Evolutionary conservation across 129 eudicot genomes (phyloP).

Genomic region (Heracleum sosnowskyi): DNA sequence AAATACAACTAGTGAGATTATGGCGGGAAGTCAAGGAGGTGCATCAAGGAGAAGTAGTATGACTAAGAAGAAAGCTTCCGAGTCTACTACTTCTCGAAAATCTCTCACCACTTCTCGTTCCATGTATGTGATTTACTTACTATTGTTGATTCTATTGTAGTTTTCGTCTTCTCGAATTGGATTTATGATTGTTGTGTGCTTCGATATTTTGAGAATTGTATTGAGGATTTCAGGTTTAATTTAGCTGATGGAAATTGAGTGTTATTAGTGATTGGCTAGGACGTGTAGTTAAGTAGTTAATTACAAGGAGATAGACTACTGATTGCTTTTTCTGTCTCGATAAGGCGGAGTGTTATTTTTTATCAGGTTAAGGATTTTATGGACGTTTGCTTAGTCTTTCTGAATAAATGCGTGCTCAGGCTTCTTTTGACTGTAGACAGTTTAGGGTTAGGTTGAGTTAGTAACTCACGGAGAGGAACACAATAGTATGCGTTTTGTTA

Average conservation of each 20-base stretch:
- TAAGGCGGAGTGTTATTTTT: not conserved
- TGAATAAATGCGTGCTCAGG: not conserved
- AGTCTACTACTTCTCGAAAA: conserved; percentile 33
- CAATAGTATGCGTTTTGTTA: too few species aligned
- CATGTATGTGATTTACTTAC: conserved; percentile 20
- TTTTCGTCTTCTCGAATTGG: not conserved
- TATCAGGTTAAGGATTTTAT: not conserved
- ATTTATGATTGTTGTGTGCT: not conserved
- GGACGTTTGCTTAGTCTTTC: not conserved
- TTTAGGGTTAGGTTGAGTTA: too few species aligned
- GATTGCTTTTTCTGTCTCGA: not conserved
- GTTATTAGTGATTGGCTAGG: not conserved
- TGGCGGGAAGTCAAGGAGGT: conserved; percentile 64
- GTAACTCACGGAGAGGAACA: too few species aligned
- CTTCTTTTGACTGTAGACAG: too few species aligned
- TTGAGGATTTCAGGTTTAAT: not conserved
- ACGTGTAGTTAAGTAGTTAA: not conserved
- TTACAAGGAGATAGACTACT: too few species aligned
- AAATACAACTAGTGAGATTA: not conserved
- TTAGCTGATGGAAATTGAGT: not conserved
- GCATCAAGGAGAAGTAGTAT: conserved; percentile 65
- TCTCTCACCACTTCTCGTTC: conserved; percentile 51
- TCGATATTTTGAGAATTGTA: not conserved
- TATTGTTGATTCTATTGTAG: not conserved
- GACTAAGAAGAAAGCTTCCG: conserved; percentile 35